Base-by-base conservation (phyloP, 2,329 filamentous ascomycete species). In the Simplicillium sp. region DNA sequence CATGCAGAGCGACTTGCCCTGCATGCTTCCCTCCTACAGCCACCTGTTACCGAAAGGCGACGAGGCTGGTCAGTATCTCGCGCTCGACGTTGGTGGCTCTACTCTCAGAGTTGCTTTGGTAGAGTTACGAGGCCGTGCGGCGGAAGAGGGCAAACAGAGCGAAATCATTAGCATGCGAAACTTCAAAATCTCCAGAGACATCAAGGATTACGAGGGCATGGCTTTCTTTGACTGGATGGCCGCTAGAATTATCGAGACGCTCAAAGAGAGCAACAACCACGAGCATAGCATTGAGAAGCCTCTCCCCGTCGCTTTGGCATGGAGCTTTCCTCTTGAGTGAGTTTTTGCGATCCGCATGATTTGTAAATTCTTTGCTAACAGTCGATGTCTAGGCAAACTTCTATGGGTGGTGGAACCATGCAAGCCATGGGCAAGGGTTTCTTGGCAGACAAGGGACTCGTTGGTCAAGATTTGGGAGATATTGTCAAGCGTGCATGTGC, bases 261-360 rank as follows among this genome's bases (percentile, higher is more conserved):
- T 83, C 11, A 58, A 62, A 7, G 61, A 62, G 34, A 68, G 67
- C 14, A 51, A 64, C 16, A 59, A 63, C 35, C 55, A 59, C 3
- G 58, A 55, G 16, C 56, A 61, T 43, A 55, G 49, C 34, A 53
- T 57, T 5, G 61, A 64, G 17, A 57, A 62, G 2, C 67, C 71
- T 20, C 60, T 83, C 39, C 71, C 70, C 8, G 66, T 82, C 61
- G 78, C 78, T 1, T 56, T 83, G 45, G 75, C 80, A 6, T 84
- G 80, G 78, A 83, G 79, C 44, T 84, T 84, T 50, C 80, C 80
- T 18, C 77, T 84, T 35, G 75, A 83, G 78, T 82, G 65, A 54
- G 75, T 66, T 36, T 29, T 38, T 15, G 36, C 29, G 45, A 18
- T 17, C 36, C 37, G 25, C 6, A 28, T 6, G 4, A 28, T 20